phyloP scores from a whole-genome alignment of 768 basidiomycete genomes.

The Chalciporus pseudorubinellus region DNA sequence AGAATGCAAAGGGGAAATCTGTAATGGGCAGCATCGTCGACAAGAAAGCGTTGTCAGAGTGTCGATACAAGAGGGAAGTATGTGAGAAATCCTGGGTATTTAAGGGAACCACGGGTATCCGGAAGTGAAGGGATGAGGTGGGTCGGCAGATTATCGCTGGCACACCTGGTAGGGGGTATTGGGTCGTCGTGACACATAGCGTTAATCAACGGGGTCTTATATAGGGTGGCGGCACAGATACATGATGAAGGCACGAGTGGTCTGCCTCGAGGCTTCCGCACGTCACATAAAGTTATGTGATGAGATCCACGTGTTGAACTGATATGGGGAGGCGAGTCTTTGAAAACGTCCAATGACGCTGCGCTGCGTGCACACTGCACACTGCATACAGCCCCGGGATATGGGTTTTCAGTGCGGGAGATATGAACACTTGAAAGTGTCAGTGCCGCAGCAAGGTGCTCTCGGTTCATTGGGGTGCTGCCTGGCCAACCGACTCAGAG shows the following conservation, averaged over 20 bases:
- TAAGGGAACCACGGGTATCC: conserved; percentile 15
- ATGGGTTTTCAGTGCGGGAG: conserved; percentile 3
- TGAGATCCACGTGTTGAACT: conserved; percentile 24
- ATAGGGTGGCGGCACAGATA: conserved; percentile 19
- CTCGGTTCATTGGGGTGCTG: neutral
- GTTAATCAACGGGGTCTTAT: conserved; percentile 33
- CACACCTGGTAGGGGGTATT: conserved; percentile 17
- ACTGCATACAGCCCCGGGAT: conserved; percentile 16
- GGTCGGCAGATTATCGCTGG: conserved; percentile 22
- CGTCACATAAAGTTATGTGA: conserved; percentile 14
- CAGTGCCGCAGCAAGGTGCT: conserved; percentile 3
- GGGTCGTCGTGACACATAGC: conserved; percentile 11
- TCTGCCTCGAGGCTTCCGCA: conserved; percentile 33
- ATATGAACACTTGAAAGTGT: conserved; percentile 4
- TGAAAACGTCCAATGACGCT: conserved; percentile 10
- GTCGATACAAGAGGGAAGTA: conserved; percentile 10
- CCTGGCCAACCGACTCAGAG: neutral
- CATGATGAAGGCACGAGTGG: conserved; percentile 27
- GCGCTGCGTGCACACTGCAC: conserved; percentile 15
- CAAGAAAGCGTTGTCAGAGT: neutral
- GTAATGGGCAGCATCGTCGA: conserved; percentile 46
- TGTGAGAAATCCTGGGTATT: conserved; percentile 16
- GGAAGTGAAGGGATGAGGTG: conserved; percentile 8
- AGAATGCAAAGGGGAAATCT: conserved; percentile 55
- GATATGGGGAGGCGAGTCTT: conserved; percentile 7